Base-by-base conservation (phyloP, 257 asterid genomes). In the Solanum tacnaense region DNA sequence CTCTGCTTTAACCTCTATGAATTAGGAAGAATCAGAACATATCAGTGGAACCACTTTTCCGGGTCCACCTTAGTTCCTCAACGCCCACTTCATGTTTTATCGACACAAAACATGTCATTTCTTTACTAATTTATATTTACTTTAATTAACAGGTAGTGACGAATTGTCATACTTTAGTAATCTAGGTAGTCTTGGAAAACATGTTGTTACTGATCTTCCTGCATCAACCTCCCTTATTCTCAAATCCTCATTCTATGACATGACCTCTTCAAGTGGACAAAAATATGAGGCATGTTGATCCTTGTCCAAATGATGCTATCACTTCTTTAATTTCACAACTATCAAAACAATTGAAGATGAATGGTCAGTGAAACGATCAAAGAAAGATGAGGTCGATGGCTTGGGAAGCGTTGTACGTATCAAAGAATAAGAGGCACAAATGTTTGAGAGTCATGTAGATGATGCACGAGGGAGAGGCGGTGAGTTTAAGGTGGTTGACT, bases 381-480 rank as follows among this genome's bases (percentile, higher is more conserved):
- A 94, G 88, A 97, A 92, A 84, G 96, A 90, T 29, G 94, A 94
- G 9, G 90, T 94, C 12, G 93, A 94, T 91, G 93, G 96, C 93
- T 91, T 97, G 93, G 97, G 91, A 86, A 94, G 96, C 84, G 91
- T 96, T 3, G 94, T 96, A 13, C 89, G 95, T 25, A 91, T 97
- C 60, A 97, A 97, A 90, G 98, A 95, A 88, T 98, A 98, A 3
- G 99, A 97, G 88, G 96, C 98, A 23, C 89, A 92, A 74, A 96
- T 97, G 99, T 97, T 97, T 83, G 96, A 95, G 92, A 90, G 87
- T 90, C 91, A 93, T 39, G 98, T 2, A 35, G 7, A 35, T 6
- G 7, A 35, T 35, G 38, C 98, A 3, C 90, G 92, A 49, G 90
- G 93, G 93, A 34, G 99, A 97, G 46, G 94, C 94, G 7, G 98